Evolutionary conservation across 2,329 filamentous ascomycete genomes (phyloP).

Genomic region (Trichophyton benhamiae): DNA sequence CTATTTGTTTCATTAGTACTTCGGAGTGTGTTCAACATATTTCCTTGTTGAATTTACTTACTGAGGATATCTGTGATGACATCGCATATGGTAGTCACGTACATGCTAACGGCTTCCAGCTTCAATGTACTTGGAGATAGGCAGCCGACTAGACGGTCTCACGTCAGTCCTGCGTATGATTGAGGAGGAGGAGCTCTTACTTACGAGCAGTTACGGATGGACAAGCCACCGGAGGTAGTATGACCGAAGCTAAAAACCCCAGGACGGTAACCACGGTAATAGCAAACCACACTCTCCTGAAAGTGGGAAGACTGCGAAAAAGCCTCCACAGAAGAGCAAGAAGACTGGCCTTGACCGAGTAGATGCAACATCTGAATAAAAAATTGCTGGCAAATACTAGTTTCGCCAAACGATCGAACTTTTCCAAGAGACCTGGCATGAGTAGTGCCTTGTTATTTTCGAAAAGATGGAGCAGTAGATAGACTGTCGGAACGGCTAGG

Average conservation of each 20-base stretch:
- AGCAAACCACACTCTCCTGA: slow-evolving; percentile 6
- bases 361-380: slow-evolving; percentile 6
- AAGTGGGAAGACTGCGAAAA: slow-evolving; percentile 3
- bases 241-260: neutral
- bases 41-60: slow-evolving; percentile 1
- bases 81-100: slow-evolving; percentile 8
- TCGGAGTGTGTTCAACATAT: neutral
- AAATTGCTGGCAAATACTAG: slow-evolving; percentile 5
- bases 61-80: slow-evolving; percentile 10
- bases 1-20: neutral
- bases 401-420: neutral
- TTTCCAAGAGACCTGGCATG: neutral
- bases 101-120: slow-evolving; percentile 7
- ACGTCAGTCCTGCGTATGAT: neutral
- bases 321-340: slow-evolving; percentile 11
- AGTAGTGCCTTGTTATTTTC: neutral
- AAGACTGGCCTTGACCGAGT: slow-evolving; percentile 9
- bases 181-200: neutral
- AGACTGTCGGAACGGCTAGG: slow-evolving; percentile 6
- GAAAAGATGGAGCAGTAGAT: neutral
- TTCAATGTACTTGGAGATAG: slow-evolving; percentile 1
- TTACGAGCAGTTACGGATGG: slow-evolving; percentile 6
- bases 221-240: slow-evolving; percentile 7
- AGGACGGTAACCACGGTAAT: neutral
- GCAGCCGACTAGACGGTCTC: slow-evolving; percentile 7